A percentile compares a stretch with the other conserved stretches of the same genome.
phyloP scores from a whole-genome alignment of 768 basidiomycete species.

The Tricholoma saponaceum region DNA sequence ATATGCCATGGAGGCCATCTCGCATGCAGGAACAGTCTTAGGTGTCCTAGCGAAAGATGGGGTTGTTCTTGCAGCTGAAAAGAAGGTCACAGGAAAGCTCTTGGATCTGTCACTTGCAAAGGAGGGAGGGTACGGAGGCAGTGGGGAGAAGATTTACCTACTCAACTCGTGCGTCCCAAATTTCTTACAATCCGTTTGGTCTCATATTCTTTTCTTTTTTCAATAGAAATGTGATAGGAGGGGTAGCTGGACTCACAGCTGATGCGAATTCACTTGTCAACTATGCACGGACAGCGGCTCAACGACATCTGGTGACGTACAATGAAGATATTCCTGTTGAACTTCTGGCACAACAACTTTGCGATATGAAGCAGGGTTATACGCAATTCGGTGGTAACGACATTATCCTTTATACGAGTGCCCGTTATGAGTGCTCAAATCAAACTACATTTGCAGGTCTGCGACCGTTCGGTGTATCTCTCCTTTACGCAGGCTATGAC shows the following conservation, averaged over 20 bases:
- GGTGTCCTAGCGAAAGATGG: conserved; percentile 89
- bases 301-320: conserved; percentile 83
- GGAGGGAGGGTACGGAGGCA: conserved; percentile 89
- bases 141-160: conserved; percentile 97
- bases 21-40: conserved; percentile 91
- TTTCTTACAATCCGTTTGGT: neutral
- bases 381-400: conserved; percentile 89
- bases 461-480: conserved; percentile 95
- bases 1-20: conserved; percentile 99
- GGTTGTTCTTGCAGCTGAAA: conserved; percentile 90
- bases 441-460: conserved; percentile 54
- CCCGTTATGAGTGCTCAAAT: neutral
- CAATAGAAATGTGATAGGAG: conserved; percentile 87
- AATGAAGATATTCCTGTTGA: conserved; percentile 99
- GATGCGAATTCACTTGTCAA: conserved; percentile 98
- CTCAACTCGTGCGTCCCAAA: conserved; percentile 71
- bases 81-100: conserved; percentile 97
- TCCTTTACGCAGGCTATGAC: conserved; percentile 96
- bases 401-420: neutral
- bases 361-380: conserved; percentile 98
- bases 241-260: conserved; percentile 93
- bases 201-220: neutral
- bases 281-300: conserved; percentile 87
- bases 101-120: conserved; percentile 86
- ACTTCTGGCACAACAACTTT: conserved; percentile 86